Evolutionary conservation across 768 basidiomycete genomes (phyloP), one percentile per base, ranked within the genome.

Genomic region (Hirschioporus abietinus): DNA sequence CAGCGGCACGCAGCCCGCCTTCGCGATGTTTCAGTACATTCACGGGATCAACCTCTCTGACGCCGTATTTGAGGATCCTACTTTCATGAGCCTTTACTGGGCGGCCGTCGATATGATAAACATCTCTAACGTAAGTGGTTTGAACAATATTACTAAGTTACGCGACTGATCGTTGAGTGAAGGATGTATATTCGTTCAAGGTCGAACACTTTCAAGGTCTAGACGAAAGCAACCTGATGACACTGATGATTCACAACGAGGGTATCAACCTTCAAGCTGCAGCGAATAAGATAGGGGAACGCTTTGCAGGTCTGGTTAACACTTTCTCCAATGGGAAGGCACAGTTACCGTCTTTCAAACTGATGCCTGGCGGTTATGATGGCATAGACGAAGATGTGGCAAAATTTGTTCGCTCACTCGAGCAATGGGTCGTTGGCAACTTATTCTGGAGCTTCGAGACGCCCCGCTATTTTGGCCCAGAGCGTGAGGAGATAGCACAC

Each of bases 281-380:
- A 18, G 66, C 74, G 35, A 71, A 76, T 20, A 72, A 63, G 58
- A 68, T 72, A 62, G 73, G 71, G 4, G 68, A 62, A 17, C 64
- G 67, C 34, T 67, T 68, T 66, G 64, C 65, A 27, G 24, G 27
- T 26, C 63, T 69, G 20, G 65, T 71, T 63, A 67, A 66, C 27
- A 35, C 69, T 57, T 69, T 68, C 64, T 64, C 27, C 25, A 52
- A 66, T 23, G 57, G 58, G 26, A 67, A 63, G 35, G 63, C 42
- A 1, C 20, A 25, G 4, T 35, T 67, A 17, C 68, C 66, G 7
- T 66, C 68, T 24, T 67, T 68, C 66, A 66, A 65, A 8, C 62
- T 63, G 18, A 75, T 80, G 83, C 7, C 69, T 74, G 52, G 76
- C 78, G 17, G 75, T 85, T 30, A 58, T 12, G 68, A 74, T 18